phyloP scores from a whole-genome alignment of 2,329 filamentous ascomycete species.

The Botrytis porri region DNA sequence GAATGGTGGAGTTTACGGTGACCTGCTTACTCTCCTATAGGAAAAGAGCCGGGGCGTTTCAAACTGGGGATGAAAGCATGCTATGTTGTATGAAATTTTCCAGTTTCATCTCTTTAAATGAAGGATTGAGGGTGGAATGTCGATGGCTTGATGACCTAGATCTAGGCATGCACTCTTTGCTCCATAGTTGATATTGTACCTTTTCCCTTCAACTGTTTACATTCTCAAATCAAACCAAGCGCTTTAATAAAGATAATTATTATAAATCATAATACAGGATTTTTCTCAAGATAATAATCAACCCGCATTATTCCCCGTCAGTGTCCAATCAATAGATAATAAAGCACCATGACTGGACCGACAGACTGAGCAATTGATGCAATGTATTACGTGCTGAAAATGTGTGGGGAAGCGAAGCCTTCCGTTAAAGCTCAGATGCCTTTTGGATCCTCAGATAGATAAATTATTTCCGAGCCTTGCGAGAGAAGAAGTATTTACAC shows the following conservation, averaged over 20 bases:
- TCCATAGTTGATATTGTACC: neutral
- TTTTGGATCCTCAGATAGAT: neutral
- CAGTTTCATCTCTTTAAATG: neutral
- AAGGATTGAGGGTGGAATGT: neutral
- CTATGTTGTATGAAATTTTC: neutral
- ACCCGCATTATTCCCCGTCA: neutral
- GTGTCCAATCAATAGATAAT: neutral
- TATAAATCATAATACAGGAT: neutral
- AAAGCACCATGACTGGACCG: neutral
- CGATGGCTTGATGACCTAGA: neutral
- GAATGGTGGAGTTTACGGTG: neutral
- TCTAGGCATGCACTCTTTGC: neutral
- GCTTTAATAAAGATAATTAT: neutral
- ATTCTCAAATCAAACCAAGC: neutral
- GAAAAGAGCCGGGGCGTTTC: neutral
- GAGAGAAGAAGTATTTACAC: neutral
- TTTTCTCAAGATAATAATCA: neutral
- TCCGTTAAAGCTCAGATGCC: neutral
- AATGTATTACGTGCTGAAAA: conserved; percentile 12
- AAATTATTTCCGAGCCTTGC: conserved; percentile 2
- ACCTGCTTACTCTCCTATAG: neutral
- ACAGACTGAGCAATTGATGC: conserved; percentile 7
- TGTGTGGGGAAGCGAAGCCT: conserved; percentile 9
- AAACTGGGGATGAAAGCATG: neutral
- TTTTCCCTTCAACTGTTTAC: neutral